Evolutionary conservation across 306 rosid genomes (phyloP).

Genomic region (Carpinus fangiana): DNA sequence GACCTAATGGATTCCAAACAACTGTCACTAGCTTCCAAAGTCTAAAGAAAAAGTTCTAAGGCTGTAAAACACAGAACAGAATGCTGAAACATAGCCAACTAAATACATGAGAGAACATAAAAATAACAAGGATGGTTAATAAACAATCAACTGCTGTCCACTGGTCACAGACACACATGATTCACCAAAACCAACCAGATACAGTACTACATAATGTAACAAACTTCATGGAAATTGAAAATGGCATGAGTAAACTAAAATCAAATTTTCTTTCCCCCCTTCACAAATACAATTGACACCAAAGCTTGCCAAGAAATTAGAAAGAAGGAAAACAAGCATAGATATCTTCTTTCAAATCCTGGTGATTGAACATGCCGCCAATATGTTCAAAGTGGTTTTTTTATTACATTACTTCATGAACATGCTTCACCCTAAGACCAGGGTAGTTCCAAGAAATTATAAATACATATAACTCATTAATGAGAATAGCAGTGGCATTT

Average conservation of each 20-base stretch:
- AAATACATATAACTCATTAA: too few species aligned
- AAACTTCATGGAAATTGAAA: not conserved
- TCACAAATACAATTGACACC: not conserved
- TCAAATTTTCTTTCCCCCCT: not conserved
- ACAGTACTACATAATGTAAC: too few species aligned
- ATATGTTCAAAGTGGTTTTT: not conserved
- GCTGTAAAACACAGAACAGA: slow-evolving; percentile 4
- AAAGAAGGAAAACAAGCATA: not conserved
- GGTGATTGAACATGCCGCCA: not conserved
- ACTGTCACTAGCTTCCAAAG: not conserved
- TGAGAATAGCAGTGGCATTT: too few species aligned
- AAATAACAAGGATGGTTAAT: not conserved
- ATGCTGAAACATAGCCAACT: slow-evolving; percentile 9
- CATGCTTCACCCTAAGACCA: not conserved
- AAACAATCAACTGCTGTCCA: not conserved
- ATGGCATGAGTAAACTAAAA: not conserved
- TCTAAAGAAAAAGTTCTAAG: not conserved
- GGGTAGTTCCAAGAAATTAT: too few species aligned
- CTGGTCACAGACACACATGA: not conserved
- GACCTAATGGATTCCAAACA: not conserved
- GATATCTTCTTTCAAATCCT: not conserved
- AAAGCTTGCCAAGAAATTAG: not conserved
- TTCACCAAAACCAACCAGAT: too few species aligned
- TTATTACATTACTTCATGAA: not conserved
- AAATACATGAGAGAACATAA: not conserved